phyloP scores from a whole-genome alignment of 805 yeast genomes.

The Lachancea mirantina region DNA sequence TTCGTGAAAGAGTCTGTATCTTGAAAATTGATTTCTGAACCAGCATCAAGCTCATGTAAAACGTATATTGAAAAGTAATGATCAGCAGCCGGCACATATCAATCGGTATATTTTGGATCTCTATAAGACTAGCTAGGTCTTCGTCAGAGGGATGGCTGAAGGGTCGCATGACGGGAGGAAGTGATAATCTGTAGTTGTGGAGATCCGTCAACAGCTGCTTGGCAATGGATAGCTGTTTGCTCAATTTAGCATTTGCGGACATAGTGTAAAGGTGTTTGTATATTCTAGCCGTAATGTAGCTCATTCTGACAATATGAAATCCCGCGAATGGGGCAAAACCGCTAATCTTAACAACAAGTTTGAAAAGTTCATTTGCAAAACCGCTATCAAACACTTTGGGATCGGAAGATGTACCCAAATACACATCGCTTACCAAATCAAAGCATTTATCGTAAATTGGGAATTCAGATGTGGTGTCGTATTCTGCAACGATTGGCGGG shows the following conservation, averaged over 20 bases:
- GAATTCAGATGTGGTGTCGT: conserved; percentile 10
- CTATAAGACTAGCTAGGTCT: conserved; percentile 1
- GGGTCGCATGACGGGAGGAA: conserved; percentile 6
- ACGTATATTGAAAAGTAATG: conserved; percentile 2
- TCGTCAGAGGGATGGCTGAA: not conserved
- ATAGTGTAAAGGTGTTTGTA: conserved; percentile 6
- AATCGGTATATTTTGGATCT: conserved; percentile 3
- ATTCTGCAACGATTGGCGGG: conserved; percentile 12
- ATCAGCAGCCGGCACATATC: conserved; percentile 3
- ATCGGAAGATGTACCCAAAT: conserved; percentile 1
- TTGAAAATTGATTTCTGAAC: conserved; percentile 7
- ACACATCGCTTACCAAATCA: conserved; percentile 2
- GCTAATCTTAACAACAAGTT: conserved; percentile 2
- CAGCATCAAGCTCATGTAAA: conserved; percentile 4
- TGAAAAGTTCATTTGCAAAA: conserved; percentile 4
- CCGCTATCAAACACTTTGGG: not conserved
- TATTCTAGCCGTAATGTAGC: conserved; percentile 1
- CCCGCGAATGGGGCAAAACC: conserved; percentile 6
- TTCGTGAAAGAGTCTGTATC: conserved; percentile 1
- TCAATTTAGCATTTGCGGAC: not conserved
- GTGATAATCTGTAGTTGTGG: conserved; percentile 2
- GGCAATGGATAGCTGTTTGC: conserved; percentile 3
- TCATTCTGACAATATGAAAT: not conserved
- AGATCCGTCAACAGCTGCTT: conserved; percentile 3
- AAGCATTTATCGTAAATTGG: not conserved